Evolutionary conservation across 139 green algal genomes (phyloP).

Genomic region (Choricystis sp.): DNA sequence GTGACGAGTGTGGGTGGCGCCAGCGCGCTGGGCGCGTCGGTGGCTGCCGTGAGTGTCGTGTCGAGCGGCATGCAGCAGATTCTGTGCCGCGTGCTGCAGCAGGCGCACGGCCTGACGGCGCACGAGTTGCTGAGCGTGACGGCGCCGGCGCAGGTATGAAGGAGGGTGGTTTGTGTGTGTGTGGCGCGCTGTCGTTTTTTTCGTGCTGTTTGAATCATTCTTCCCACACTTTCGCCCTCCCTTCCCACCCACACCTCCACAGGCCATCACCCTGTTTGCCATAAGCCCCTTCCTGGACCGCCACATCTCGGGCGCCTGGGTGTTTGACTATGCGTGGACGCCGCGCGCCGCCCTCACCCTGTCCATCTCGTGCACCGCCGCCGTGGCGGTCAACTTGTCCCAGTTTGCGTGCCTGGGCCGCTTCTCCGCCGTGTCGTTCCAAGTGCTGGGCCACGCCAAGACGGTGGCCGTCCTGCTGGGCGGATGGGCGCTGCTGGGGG

Average conservation of each 20-base stretch:
- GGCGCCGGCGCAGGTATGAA: conserved; percentile 50
- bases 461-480: conserved; percentile 61
- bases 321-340: conserved; percentile 40
- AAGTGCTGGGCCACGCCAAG: conserved; percentile 79
- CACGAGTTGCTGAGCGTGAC: conserved; percentile 75
- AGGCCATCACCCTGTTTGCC: conserved; percentile 50
- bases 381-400: conserved; percentile 72
- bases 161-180: not conserved
- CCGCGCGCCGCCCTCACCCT: conserved; percentile 23
- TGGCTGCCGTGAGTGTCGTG: conserved; percentile 64
- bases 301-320: conserved; percentile 30
- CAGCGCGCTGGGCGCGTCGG: conserved; percentile 40
- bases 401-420: conserved; percentile 89
- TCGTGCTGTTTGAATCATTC: not conserved
- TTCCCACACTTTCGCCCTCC: not conserved
- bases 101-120: conserved; percentile 51
- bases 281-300: conserved; percentile 60
- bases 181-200: not conserved
- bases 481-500: conserved; percentile 54
- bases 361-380: conserved; percentile 44
- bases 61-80: conserved; percentile 83
- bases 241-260: conserved; percentile 4
- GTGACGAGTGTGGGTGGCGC: conserved; percentile 35
- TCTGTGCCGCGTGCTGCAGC: conserved; percentile 69
- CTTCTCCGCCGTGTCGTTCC: conserved; percentile 83